Evolutionary conservation across 2,329 filamentous ascomycete species (phyloP), one percentile per base, ranked within the genome.

Genomic region (Gaeumannomyces sp.): DNA sequence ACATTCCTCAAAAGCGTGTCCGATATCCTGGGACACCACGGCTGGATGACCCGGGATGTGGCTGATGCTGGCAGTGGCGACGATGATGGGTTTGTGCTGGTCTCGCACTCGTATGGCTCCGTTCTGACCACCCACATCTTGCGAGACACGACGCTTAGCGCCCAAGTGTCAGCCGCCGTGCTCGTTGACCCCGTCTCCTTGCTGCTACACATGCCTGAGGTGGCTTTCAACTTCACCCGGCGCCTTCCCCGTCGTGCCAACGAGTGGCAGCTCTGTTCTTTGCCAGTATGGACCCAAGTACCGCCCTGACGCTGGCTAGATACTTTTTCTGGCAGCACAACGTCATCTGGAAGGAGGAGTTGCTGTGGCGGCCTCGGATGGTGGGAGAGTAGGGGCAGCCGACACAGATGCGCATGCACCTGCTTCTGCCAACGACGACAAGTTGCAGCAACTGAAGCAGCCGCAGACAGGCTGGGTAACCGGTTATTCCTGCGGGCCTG

Each of bases 321-420:
- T 82, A 87, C 69, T 91, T 92, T 75, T 90, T 90, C 75, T 92
- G 89, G 89, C 80, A 80, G 31, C 82, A 91, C 69, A 90, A 89
- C 68, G 85, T 89, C 56, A 75, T 90, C 10, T 92, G 89, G 89
- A 86, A 85, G 69, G 85, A 90, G 61, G 86, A 90, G 67, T 73
- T 91, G 60, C 67, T 81, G 64, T 70, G 73, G 61, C 66, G 68
- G 38, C 58, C 61, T 27, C 62, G 61, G 50, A 63, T 45, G 64
- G 65, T 66, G 0, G 66, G 64, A 27, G 63, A 66, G 25, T 53
- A 35, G 33, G 60, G 11, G 57, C 38, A 10, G 31, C 16, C 33
- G 53, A 64, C 29, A 57, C 59, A 11, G 3, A 53, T n/a, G 45
- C 22, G 22, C 45, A n/a, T 53, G 45, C 45, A 53, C 45, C 22